These are phyloP conservation scores for Nothomitra cinnamomea DNA, from an alignment of 2,329 filamentous ascomycete genomes.

Conservation along the genomic window DNA sequence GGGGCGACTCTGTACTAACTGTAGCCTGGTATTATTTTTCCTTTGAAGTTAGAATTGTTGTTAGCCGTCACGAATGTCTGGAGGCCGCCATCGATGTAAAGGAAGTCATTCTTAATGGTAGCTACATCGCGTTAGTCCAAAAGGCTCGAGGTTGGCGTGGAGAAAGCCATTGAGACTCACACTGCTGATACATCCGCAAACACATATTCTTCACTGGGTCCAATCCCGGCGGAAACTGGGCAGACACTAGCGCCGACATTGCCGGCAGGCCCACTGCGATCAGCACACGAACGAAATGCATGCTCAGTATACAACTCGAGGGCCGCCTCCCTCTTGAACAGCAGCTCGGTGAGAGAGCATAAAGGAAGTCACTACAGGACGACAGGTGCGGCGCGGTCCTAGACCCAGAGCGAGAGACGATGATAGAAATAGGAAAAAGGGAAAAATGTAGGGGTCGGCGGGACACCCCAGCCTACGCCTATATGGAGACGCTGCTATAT, in stretches of 20 bases:
- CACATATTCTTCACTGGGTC: slow-evolving; percentile 17
- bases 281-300: neutral
- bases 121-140: slow-evolving; percentile 9
- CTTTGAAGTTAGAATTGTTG: slow-evolving; percentile 10
- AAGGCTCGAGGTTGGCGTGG: neutral
- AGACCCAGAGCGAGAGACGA: neutral
- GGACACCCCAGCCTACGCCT: neutral
- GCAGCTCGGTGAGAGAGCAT: neutral
- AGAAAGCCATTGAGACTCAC: slow-evolving; percentile 8
- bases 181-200: slow-evolving; percentile 17
- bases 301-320: neutral
- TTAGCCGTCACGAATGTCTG: slow-evolving; percentile 14
- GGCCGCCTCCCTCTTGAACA: too few species aligned
- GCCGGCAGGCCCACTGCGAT: neutral
- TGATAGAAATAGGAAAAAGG: neutral
- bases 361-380: neutral
- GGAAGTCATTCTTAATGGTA: slow-evolving; percentile 15
- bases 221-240: slow-evolving; percentile 3
- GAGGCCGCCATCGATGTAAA: slow-evolving; percentile 18
- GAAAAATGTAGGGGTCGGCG: neutral
- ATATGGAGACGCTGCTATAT: neutral
- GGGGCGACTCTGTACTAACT: too few species aligned
- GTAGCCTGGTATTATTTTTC: slow-evolving; percentile 15
- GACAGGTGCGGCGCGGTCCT: neutral
- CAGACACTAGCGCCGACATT: neutral